These are phyloP conservation scores for Pseudonectria buxi DNA, from an alignment of 2,329 filamentous ascomycete genomes.

Conservation along the genomic window DNA sequence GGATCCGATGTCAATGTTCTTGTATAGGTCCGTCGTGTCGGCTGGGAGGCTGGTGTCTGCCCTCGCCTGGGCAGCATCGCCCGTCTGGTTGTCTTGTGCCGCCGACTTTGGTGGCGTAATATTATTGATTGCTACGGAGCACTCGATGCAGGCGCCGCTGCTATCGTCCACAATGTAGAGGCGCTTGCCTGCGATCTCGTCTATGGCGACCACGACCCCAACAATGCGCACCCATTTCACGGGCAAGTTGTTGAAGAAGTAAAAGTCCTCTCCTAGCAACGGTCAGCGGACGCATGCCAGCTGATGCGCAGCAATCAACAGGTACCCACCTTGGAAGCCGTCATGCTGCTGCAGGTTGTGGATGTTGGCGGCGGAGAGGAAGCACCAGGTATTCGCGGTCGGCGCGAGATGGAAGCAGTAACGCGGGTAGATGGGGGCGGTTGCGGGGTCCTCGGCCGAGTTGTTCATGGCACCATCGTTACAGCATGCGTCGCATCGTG, in stretches of 20 bases:
- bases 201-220: conserved; percentile 60
- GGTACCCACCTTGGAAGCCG: conserved; percentile 46
- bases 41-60: conserved; percentile 1
- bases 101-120: conserved; percentile 1
- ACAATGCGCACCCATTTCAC: conserved; percentile 68
- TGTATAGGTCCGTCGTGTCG: conserved; percentile 10
- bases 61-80: conserved; percentile 3
- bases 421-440: conserved; percentile 45
- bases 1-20: conserved; percentile 42
- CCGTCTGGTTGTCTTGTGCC: conserved; percentile 1
- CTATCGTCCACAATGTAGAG: conserved; percentile 60
- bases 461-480: conserved; percentile 45
- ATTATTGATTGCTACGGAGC: conserved; percentile 9
- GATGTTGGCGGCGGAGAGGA: conserved; percentile 46
- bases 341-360: conserved; percentile 38
- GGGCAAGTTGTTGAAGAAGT: conserved; percentile 67
- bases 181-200: conserved; percentile 40
- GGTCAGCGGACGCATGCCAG: conserved; percentile 5
- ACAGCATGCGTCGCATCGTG: conserved; percentile 2
- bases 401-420: conserved; percentile 59
- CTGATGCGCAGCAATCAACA: background rate
- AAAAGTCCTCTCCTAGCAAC: conserved; percentile 43
- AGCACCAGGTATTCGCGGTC: conserved; percentile 54
- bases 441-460: conserved; percentile 11
- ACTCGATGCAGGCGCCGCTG: conserved; percentile 52